Evolutionary conservation across 2,329 filamentous ascomycete species (phyloP), one percentile per base, ranked within the genome.

Genomic region (Clonostachys chloroleuca): DNA sequence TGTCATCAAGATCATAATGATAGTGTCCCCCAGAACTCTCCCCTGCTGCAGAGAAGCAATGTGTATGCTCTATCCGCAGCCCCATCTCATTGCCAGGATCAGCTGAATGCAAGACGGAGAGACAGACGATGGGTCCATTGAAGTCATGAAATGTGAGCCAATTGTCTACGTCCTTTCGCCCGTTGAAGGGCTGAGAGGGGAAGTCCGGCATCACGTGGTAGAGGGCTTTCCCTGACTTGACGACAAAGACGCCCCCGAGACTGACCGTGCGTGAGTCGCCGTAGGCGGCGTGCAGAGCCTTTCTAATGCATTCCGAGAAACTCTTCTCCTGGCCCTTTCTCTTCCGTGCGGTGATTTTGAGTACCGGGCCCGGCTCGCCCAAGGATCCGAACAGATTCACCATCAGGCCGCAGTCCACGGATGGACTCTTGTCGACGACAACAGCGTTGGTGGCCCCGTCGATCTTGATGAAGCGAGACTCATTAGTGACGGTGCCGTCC

Each of bases 141-240:
- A 64, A 66, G 6, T 67, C 57, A 51, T 68, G 67, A 45, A 58
- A 73, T 1, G 56, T 63, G 37, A 74, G 51, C 71, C 71, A 74
- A 2, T 59, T 41, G 9, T 64, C 57, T 20, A 71, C 45, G 3
- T 63, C 55, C 1, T 56, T 45, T 1, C 59, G 51, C 16, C 59
- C 49, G 2, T 50, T 44, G 44, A 71, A 68, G 0, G 65, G 57
- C 14, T 58, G 45, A 0, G 52, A 33, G 0, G 68, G 66, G 40
- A 74, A 73, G 50, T 72, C 70, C 2, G 70, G 70, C 69, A 73
- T 74, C 12, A 74, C 62, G 50, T 74, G 70, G 12, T 68, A 61
- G 6, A 58, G 63, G 6, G 64, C 59, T 17, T 54, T 65, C 0
- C 69, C 69, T 0, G 54, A 51, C 43, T 62, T 64, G 36, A 73